These are phyloP conservation scores for Penicillium sp. DNA, from an alignment of 2,329 filamentous ascomycete genomes.

Conservation along the genomic window DNA sequence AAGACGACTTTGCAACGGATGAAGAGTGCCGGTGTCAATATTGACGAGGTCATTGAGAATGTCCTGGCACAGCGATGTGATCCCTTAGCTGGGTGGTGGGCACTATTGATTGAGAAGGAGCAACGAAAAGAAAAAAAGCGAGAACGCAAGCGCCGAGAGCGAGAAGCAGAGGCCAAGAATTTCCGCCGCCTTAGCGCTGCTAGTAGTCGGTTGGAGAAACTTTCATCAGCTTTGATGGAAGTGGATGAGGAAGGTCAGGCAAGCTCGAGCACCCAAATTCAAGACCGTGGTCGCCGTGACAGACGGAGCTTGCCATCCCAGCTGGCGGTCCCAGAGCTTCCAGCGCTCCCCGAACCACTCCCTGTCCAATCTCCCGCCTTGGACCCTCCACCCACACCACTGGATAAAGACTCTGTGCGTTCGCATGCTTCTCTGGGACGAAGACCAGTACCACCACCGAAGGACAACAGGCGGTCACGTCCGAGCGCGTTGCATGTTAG, in stretches of 20 bases:
- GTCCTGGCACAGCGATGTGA: slow-evolving; percentile 89
- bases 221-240: slow-evolving; percentile 72
- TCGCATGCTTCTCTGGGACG: slow-evolving; percentile 75
- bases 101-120: slow-evolving; percentile 88
- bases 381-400: slow-evolving; percentile 56
- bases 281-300: slow-evolving; percentile 72
- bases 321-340: slow-evolving; percentile 68
- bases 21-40: slow-evolving; percentile 89
- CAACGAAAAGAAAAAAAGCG: slow-evolving; percentile 76
- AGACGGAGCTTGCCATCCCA: slow-evolving; percentile 67
- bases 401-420: slow-evolving; percentile 70
- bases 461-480: slow-evolving; percentile 74
- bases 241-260: slow-evolving; percentile 70
- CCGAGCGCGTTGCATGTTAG: slow-evolving; percentile 86
- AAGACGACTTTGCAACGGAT: slow-evolving; percentile 90
- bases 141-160: slow-evolving; percentile 80
- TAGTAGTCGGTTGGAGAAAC: slow-evolving; percentile 77
- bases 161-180: slow-evolving; percentile 75
- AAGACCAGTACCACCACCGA: slow-evolving; percentile 78
- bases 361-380: slow-evolving; percentile 34
- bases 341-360: slow-evolving; percentile 66
- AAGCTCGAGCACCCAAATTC: slow-evolving; percentile 53
- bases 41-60: slow-evolving; percentile 90
- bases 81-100: slow-evolving; percentile 92
- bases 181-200: slow-evolving; percentile 81